Evolutionary conservation across 108 stramenopile genomes (phyloP).

Genomic region (Aurantiochytrium sp.): DNA sequence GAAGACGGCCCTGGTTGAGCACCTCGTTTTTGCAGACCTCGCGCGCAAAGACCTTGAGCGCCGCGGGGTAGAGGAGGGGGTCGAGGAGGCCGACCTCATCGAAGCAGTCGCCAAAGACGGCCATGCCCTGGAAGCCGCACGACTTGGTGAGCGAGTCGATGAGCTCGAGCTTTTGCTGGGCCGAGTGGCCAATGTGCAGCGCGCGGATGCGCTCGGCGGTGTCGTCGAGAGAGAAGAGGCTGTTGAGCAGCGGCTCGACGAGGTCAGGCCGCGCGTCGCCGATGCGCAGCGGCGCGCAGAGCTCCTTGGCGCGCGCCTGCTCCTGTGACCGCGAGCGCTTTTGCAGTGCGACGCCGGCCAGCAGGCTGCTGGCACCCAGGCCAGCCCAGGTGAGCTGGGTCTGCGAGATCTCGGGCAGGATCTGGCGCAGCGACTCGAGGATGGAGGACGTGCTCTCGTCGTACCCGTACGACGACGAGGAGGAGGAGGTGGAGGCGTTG

Average conservation of each 20-base stretch:
- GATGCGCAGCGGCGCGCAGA: constrained; percentile 18
- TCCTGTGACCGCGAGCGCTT: neutral
- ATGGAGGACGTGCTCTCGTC: neutral
- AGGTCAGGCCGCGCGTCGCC: constrained; percentile 1
- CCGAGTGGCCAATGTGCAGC: constrained; percentile 20
- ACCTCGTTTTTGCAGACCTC: constrained; percentile 32
- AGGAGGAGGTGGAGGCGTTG: neutral
- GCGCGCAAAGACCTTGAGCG: constrained; percentile 31
- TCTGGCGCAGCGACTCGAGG: neutral
- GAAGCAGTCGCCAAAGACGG: constrained; percentile 32
- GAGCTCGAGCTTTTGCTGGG: constrained; percentile 32
- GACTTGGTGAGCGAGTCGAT: neutral
- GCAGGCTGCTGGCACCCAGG: neutral
- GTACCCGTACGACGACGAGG: neutral
- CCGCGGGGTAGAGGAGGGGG: neutral
- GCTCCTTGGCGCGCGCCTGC: neutral
- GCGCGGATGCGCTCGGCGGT: constrained; percentile 26
- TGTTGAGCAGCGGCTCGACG: neutral
- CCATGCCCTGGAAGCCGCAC: constrained; percentile 9
- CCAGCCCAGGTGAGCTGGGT: constrained; percentile 24
- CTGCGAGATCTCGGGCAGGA: neutral
- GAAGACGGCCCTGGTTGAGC: constrained; percentile 13
- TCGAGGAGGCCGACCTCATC: constrained; percentile 27
- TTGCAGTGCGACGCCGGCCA: neutral
- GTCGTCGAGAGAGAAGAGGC: neutral